Evolutionary conservation across 2,329 filamentous ascomycete genomes (phyloP), one percentile per base, ranked within the genome.

Genomic region (Arthrinium puccinioides): DNA sequence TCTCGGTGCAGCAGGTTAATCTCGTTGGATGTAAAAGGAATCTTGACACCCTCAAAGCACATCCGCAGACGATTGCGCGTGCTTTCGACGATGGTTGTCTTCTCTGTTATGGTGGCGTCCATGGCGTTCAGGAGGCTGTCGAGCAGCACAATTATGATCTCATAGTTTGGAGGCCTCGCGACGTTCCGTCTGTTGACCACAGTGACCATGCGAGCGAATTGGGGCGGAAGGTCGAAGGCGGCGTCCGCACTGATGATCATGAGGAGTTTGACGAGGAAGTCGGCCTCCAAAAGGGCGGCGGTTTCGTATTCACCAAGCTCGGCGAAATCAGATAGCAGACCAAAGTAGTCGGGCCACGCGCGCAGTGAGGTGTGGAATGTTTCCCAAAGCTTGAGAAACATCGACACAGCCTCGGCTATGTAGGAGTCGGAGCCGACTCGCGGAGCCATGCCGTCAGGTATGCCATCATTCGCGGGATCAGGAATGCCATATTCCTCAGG

Each of bases 331-430:
- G 73, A 53, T 43, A 89, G 66, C n/a, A 84, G 70, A 10, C 74
- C 72, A 53, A 90, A 90, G 40, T 82, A 82, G 50, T 90, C 84
- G 28, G 80, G 75, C 86, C 86, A 92, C 4, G 83, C 74, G 39
- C 79, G 74, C 20, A 77, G 63, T 31, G 72, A 66, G 3, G 64
- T 58, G 42, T 85, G 77, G 39, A 87, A 77, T n/a, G 61, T 64
- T 4, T 70, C 62, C 74, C 78, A 87, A 4, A 86, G 56, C 16
- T 67, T 56, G 21, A 67, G 62, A 34, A 87, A 65, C 16, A 76
- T 60, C 14, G 51, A 48, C 27, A 79, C 56, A 5, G 62, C 56
- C 3, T 56, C 53, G 19, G 56, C 9, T 9, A 30, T 13, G 26
- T 15, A 19, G 21, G 18, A 10, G n/a, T 50, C 16, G 73, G 48